Base-by-base conservation (phyloP, 768 basidiomycete genomes). In the Crepidotus variabilis region DNA sequence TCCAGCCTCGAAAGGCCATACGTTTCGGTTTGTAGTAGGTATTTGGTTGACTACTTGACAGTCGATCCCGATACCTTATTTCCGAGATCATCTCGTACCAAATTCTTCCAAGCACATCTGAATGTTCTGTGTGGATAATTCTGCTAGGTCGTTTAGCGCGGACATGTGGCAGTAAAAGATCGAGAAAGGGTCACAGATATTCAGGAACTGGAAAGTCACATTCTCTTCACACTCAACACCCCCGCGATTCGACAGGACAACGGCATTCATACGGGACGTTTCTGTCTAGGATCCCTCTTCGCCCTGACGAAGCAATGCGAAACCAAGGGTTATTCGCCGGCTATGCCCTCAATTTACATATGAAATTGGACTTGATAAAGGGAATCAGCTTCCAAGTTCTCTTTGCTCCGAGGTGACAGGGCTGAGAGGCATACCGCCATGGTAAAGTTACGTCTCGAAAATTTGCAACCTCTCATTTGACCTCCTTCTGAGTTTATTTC, bases 401-500 rank as follows among this genome's bases (percentile, higher is more conserved):
- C 59, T 60, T 55, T 62, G 43, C 57, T 61, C 63, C 62, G 59
- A 61, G 63, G 65, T 50, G 32, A 55, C 57, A 62, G 57, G 48
- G 52, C 47, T 52, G 39, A 51, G 35, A 58, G 52, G 34, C 16
- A 21, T 50, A 56, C 48, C 20, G 55, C 35, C 52, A 52, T 50
- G 56, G 54, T 18, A 51, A 28, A 39, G 34, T 60, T 63, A 58
- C 60, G 57, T 60, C 58, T 50, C 28, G 45, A 43, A 57, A 51
- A 58, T 48, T 57, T 54, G 45, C 45, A 48, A 36, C 47, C 34
- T 53, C 43, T 4, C 52, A 35, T 36, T 53, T 39, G 22, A 18
- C 33, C 47, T 35, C 35, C 51, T 46, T 52, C 47, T 34, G 54
- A 52, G 51, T 28, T 59, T 52, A 57, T 55, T 47, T 22, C 50